phyloP scores from a whole-genome alignment of 78 protist species.

The Dictyostelium discoideum region DNA sequence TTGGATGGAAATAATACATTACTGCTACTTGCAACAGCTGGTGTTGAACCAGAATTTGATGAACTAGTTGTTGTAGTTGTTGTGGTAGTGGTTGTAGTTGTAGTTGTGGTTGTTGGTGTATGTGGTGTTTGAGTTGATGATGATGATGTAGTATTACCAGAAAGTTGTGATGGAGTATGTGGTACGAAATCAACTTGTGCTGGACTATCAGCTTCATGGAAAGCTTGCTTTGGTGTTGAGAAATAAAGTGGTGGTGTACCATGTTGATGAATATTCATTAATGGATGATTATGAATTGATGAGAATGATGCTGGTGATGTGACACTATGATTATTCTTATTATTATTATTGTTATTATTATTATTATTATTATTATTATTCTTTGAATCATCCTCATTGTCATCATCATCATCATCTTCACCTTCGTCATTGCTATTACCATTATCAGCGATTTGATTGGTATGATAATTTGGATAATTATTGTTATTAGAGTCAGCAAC shows the following conservation, averaged over 20 bases:
- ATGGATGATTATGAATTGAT: not conserved
- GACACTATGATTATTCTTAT: not conserved
- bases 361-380: no score
- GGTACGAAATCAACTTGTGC: not conserved
- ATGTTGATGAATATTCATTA: not conserved
- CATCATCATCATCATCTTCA: not conserved
- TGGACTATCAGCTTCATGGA: not conserved
- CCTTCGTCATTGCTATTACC: not conserved
- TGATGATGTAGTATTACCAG: not conserved
- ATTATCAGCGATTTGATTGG: not conserved
- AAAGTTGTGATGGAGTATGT: not conserved
- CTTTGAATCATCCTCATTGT: not conserved
- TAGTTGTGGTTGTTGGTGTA: not conserved
- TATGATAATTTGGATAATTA: not conserved
- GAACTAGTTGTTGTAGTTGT: not conserved
- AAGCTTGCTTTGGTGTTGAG: not conserved
- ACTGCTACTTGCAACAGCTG: not conserved
- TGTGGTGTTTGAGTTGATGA: not conserved
- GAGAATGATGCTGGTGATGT: not conserved
- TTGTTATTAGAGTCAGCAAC: not conserved
- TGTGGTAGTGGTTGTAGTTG: not conserved
- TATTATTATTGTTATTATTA: not conserved
- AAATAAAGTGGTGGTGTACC: constrained; percentile 20
- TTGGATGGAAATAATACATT: not conserved
- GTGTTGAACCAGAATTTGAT: not conserved